Evolutionary conservation across 2,329 filamentous ascomycete species (phyloP), one percentile per base, ranked within the genome.

Genomic region (Fusarium irregulare): DNA sequence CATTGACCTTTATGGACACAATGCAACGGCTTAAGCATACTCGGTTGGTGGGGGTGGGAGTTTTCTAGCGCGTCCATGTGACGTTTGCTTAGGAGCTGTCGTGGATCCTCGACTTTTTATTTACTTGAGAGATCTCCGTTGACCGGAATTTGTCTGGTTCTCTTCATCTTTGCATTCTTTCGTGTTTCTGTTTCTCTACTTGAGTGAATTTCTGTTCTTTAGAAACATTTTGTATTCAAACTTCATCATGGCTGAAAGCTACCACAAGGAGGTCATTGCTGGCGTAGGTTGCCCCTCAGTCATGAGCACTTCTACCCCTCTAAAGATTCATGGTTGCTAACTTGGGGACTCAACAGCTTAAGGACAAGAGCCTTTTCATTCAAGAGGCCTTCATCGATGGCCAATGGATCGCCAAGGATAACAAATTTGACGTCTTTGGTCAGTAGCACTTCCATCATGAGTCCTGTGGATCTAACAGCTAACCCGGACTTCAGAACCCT

Each of bases 381-480:
- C 72, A 76, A 48, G 72, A 76, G 34, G 74, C 74, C 46, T 76
- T 76, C 56, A 75, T 76, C 20, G 71, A 76, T 44, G 74, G 74
- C 18, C 63, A 74, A 68, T 76, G 74, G 74, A 72, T 74, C 27
- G 21, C 71, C 56, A 76, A 76, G 60, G 72, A 76, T n/a, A 73
- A 73, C 61, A 76, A 75, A 56, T 76, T 76, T 11, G 74, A 76
- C 23, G 74, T 76, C 28, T 76, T 76, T 37, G 73, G 73, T 75
- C 45, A 56, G 72, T 72, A 7, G 18, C 27, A 5, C 7, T 32
- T 21, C 16, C 42, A 25, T 56, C 47, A 72, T 60, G 40, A 53
- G 46, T 37, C 14, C 3, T 20, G 8, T 10, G 27, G 14, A 2
- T 25, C 11, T n/a, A 30, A 7, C 58, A 65, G 41, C 62, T 72